phyloP scores from a whole-genome alignment of 116 monocot genomes.

The Papilionanthe hybrid region DNA sequence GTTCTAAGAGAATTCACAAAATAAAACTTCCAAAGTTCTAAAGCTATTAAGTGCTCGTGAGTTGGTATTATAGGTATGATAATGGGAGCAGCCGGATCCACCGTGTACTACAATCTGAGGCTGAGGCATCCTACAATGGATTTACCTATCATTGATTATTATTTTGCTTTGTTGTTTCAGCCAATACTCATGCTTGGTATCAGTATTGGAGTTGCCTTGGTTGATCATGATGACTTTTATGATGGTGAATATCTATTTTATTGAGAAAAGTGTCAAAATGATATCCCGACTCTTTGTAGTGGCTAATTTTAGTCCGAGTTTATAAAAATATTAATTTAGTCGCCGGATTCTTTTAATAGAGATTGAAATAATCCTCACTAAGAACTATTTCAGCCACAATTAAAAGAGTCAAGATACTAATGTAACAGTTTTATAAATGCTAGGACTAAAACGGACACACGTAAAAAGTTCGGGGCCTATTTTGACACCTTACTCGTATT shows the following conservation, averaged over 20 bases:
- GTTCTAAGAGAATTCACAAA: neutral
- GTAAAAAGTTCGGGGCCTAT: no score
- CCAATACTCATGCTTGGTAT: constrained; percentile 37
- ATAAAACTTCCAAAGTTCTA: neutral
- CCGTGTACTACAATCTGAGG: constrained; percentile 32
- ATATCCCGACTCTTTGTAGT: no score
- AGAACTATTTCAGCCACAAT: no score
- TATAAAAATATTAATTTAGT: no score
- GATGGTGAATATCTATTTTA: neutral
- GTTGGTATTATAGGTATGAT: constrained; percentile 24
- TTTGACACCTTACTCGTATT: neutral
- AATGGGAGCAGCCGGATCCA: constrained; percentile 34
- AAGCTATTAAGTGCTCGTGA: neutral
- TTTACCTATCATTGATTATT: constrained; percentile 33
- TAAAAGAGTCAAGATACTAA: no score
- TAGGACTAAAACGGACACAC: no score
- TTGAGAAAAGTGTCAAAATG: no score
- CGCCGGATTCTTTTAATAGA: no score
- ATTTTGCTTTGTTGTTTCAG: constrained; percentile 33
- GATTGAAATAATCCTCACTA: no score
- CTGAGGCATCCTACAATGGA: constrained; percentile 25
- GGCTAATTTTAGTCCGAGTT: no score
- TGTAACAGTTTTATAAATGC: no score
- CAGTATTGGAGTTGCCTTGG: constrained; percentile 33
- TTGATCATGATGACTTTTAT: neutral